Evolutionary conservation across 202 grass and related monocot genomes (phyloP).

Genomic region (Musa balbisiana): DNA sequence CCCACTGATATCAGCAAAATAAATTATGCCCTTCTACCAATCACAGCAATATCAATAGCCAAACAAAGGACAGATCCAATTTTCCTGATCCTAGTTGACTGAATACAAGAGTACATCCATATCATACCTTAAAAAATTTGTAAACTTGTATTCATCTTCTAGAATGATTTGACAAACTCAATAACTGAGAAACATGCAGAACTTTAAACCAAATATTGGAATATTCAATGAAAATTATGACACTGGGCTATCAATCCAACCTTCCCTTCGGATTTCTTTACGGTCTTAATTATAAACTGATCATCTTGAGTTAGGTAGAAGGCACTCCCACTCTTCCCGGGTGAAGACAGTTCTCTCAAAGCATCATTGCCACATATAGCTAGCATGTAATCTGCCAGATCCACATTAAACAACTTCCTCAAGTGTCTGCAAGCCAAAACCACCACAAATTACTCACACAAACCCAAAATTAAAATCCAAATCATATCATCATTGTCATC

Average conservation of each 20-base stretch:
- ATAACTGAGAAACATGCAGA: too few species aligned
- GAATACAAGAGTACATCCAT: too few species aligned
- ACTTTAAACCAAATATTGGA: too few species aligned
- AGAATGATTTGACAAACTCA: too few species aligned
- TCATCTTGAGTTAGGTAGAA: slow-evolving; percentile 98
- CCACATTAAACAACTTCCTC: slow-evolving; percentile 71
- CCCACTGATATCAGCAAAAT: too few species aligned
- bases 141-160: too few species aligned
- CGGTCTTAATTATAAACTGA: slow-evolving; percentile 87
- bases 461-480: slow-evolving; percentile 13
- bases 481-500: neutral
- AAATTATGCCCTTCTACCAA: neutral
- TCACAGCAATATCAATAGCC: too few species aligned
- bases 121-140: too few species aligned
- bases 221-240: too few species aligned
- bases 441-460: neutral
- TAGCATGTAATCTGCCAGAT: slow-evolving; percentile 96
- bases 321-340: slow-evolving; percentile 92
- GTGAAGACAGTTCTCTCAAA: slow-evolving; percentile 83
- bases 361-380: slow-evolving; percentile 88
- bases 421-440: slow-evolving; percentile 57
- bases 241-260: slow-evolving; percentile 20
- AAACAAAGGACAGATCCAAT: too few species aligned
- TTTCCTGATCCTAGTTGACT: neutral
- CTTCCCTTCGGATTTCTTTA: slow-evolving; percentile 97